Evolutionary conservation across 148 eudicot species (phyloP), one percentile per base, ranked within the genome.

Genomic region (Fagopyrum homotropicum): DNA sequence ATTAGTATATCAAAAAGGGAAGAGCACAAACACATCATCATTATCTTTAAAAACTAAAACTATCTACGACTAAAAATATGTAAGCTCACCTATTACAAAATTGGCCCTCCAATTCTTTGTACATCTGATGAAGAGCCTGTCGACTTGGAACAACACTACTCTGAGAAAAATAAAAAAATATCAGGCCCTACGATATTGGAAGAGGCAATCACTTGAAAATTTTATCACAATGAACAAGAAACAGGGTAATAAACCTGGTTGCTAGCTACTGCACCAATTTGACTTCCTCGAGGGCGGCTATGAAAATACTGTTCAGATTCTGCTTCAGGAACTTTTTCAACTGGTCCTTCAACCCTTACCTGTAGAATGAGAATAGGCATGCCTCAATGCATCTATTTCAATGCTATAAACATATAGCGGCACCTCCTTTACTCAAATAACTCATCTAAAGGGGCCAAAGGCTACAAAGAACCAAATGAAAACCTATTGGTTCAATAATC

Each of bases 261-360:
- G 92, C 99, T 90, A 82, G 81, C 98, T 72, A 96, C 84, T 72
- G 99, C 98, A 80, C 99, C 99, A 86, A 96, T 89, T 81, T 96
- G 99, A 85, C 98, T 96, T 81, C 98, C 99, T 26, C 94, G 85
- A 72, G 98, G 99, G 74, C 95, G 99, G 60, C 98, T 92, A 81
- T 92, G 99, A 81, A 96, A 96, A 77, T 95, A 95, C 29, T 78
- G 87, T 72, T 89, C 91, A 76, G 97, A 92, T 82, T 92, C 98
- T 74, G 86, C 97, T n/a, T 90, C 97, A 68, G 97, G 82, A 72
- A 92, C 90, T 77, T 92, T 92, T 74, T 88, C 84, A 74, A 95
- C 98, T 48, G 84, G 76, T 61, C 99, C 99, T 85, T 92, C 96
- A 30, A 95, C 82, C 87, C 99, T 89, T 72, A 90, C 99, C 99